A percentile compares a stretch with the other conserved stretches of the same genome.
Conservation (phyloP, 768 basidiomycete genomes). For the Boletus rubescentipes region DNA sequence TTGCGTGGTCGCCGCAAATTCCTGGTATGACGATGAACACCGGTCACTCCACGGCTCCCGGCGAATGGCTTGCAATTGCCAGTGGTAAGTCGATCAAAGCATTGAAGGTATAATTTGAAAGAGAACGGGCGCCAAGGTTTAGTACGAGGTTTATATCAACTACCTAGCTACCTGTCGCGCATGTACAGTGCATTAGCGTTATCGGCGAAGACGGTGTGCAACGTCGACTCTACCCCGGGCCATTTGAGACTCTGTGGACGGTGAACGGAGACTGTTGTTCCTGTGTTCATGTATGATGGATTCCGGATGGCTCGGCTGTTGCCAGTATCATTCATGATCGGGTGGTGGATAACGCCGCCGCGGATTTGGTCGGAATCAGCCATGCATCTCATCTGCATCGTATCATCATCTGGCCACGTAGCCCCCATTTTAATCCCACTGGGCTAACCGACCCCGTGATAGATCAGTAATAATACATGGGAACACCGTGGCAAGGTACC, state of each 20-base stretch:
- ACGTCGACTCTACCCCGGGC: too few relatives aligned
- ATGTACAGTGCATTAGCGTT: neutral
- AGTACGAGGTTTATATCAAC: neutral
- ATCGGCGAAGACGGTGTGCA: too few relatives aligned
- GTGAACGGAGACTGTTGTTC: too few relatives aligned
- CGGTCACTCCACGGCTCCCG: conserved; percentile 69
- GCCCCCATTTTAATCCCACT: neutral
- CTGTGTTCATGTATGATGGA: too few relatives aligned
- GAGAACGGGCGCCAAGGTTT: neutral
- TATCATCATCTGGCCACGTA: neutral
- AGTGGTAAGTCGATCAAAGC: conserved; percentile 81
- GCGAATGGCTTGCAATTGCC: conserved; percentile 86
- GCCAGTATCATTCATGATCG: neutral
- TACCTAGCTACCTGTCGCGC: neutral
- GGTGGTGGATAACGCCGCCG: neutral
- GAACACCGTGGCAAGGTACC: neutral
- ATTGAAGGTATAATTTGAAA: conserved; percentile 61
- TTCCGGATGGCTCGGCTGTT: neutral
- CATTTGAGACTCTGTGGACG: too few relatives aligned
- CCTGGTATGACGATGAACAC: conserved; percentile 73
- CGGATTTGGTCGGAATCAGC: neutral
- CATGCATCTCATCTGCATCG: neutral
- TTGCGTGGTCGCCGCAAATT: conserved; percentile 89
- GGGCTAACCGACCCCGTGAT: neutral
- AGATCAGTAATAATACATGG: neutral